Evolutionary conservation across 805 yeast species (phyloP).

Genomic region (Saturnispora serradocipensis): DNA sequence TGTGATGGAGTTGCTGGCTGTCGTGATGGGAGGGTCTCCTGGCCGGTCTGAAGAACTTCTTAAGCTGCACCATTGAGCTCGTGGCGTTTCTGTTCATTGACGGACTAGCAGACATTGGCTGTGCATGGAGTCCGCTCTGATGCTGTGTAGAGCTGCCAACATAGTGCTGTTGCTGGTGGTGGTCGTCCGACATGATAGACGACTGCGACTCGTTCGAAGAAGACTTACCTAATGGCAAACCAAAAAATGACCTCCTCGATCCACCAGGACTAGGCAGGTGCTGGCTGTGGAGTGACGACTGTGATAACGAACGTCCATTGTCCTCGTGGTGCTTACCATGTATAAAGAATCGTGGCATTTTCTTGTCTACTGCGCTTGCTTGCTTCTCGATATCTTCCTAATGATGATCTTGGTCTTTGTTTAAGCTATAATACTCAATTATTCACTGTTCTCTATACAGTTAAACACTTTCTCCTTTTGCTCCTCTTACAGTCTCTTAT

Average conservation of each 20-base stretch:
- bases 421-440: background rate
- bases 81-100: slow-evolving; percentile 12
- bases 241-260: slow-evolving; percentile 25
- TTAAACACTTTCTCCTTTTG: background rate
- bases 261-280: slow-evolving; percentile 9
- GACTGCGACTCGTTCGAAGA: slow-evolving; percentile 23
- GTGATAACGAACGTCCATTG: slow-evolving; percentile 8
- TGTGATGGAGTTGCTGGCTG: background rate
- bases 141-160: background rate
- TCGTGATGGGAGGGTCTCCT: slow-evolving; percentile 24
- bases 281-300: slow-evolving; percentile 13
- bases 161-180: slow-evolving; percentile 12
- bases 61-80: slow-evolving; percentile 56
- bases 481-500: background rate
- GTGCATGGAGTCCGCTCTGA: background rate
- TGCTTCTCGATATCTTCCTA: background rate
- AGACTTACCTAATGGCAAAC: slow-evolving; percentile 23
- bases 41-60: slow-evolving; percentile 58
- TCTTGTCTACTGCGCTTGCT: background rate
- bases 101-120: slow-evolving; percentile 8
- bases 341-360: slow-evolving; percentile 12
- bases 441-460: background rate
- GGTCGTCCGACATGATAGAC: slow-evolving; percentile 18
- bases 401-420: background rate
- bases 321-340: slow-evolving; percentile 7